Percentiles rank a stretch among this genome's conserved stretches.
These are phyloP conservation scores for Pterulicium gracile DNA, from an alignment of 1,284 basidiomycete species.

Conservation along the genomic window DNA sequence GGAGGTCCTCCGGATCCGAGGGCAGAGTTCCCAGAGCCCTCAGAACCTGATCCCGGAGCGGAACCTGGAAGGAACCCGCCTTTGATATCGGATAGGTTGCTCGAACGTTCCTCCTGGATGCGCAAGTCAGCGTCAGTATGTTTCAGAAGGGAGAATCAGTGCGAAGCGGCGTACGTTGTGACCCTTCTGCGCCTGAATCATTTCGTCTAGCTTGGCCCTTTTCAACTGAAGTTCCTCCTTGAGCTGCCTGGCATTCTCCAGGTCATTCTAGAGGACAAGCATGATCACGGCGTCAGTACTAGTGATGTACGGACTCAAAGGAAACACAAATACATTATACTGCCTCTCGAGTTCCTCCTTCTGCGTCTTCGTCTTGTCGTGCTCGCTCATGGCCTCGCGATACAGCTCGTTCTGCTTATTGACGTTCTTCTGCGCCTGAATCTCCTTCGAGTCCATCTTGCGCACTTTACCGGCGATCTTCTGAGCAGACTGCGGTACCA, in stretches of 20 bases:
- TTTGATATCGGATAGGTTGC: neutral
- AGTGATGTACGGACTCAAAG: too few relatives aligned
- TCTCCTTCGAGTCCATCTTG: neutral
- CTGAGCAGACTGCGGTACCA: neutral
- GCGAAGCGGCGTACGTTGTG: neutral
- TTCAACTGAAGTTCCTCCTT: neutral
- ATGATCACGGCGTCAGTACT: neutral
- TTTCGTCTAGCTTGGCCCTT: neutral
- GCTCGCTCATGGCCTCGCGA: neutral
- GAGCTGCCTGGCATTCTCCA: neutral
- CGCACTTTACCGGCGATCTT: neutral
- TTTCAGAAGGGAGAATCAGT: neutral
- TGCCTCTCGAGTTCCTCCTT: neutral
- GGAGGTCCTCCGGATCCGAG: too few relatives aligned
- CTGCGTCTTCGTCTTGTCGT: conserved; percentile 1
- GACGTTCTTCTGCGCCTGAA: neutral
- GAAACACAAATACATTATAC: too few relatives aligned
- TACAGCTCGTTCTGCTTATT: conserved; percentile 1
- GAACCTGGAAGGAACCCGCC: neutral
- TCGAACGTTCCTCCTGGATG: neutral
- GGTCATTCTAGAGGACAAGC: neutral
- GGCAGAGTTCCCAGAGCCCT: too few relatives aligned
- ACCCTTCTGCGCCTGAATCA: neutral
- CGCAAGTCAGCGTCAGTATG: neutral
- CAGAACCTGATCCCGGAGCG: neutral